These are phyloP conservation scores for Tinospora cordifolia DNA, from an alignment of 164 flowering plant genomes.

Conservation along the genomic window DNA sequence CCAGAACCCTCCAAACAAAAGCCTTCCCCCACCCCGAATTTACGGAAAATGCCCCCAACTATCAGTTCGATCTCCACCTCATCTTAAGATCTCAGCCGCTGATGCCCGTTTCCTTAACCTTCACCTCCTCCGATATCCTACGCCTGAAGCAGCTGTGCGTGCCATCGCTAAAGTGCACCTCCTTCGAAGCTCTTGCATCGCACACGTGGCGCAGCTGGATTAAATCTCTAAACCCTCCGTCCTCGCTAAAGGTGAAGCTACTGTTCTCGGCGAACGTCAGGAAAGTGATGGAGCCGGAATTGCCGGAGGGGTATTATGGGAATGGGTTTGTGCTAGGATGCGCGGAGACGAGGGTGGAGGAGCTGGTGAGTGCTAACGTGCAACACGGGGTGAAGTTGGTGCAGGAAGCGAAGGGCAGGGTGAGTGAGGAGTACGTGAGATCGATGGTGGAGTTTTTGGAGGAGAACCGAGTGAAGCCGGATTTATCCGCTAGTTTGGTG, in stretches of 20 bases:
- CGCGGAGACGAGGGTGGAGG: constrained; percentile 48
- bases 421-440: constrained; percentile 44
- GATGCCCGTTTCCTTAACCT: constrained; percentile 47
- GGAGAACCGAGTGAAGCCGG: constrained; percentile 49
- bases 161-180: constrained; percentile 71
- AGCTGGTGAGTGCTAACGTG: constrained; percentile 36
- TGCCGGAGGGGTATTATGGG: constrained; percentile 74
- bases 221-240: constrained; percentile 37
- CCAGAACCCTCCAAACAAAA: constrained; percentile 33
- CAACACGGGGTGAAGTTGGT: constrained; percentile 46
- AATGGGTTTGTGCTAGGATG: constrained; percentile 85
- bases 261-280: constrained; percentile 71
- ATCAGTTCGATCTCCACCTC: constrained; percentile 19
- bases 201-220: constrained; percentile 95
- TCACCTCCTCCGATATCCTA: constrained; percentile 47
- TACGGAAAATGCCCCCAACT: constrained; percentile 20
- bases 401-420: constrained; percentile 47
- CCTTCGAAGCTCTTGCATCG: constrained; percentile 74
- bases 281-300: constrained; percentile 29
- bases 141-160: constrained; percentile 52
- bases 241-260: constrained; percentile 47
- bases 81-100: constrained; percentile 51
- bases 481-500: constrained; percentile 49
- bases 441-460: constrained; percentile 58
- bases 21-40: constrained; percentile 43